phyloP scores from a whole-genome alignment of 164 flowering plant species.

The Malania oleifera region DNA sequence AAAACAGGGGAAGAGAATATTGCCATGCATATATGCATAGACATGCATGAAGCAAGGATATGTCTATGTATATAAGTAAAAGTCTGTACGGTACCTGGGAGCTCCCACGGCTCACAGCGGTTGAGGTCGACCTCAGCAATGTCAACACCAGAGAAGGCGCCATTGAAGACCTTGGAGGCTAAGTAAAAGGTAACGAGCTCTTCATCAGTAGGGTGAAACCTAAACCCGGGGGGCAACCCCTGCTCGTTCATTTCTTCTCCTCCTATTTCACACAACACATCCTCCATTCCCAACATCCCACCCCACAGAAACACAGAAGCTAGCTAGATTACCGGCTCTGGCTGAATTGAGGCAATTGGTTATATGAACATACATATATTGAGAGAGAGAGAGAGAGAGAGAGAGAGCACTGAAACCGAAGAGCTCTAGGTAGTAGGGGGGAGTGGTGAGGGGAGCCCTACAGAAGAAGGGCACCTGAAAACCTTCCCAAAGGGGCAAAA shows the following conservation, averaged over 20 bases:
- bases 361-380: too few species aligned
- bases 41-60: not conserved
- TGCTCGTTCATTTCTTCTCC: slow-evolving; percentile 40
- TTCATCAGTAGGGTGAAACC: slow-evolving; percentile 93
- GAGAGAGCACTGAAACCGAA: not conserved
- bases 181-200: slow-evolving; percentile 79
- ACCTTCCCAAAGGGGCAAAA: not conserved
- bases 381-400: not conserved
- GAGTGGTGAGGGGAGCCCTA: slow-evolving; percentile 9
- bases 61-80: not conserved
- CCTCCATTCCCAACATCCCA: slow-evolving; percentile 38
- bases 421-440: not conserved
- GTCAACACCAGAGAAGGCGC: slow-evolving; percentile 40
- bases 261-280: slow-evolving; percentile 38
- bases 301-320: too few species aligned
- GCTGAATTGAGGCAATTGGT: too few species aligned
- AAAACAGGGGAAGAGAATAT: too few species aligned
- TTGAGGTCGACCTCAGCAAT: slow-evolving; percentile 82
- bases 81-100: slow-evolving; percentile 54
- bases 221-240: slow-evolving; percentile 81
- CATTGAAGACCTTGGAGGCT: slow-evolving; percentile 70
- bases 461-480: slow-evolving; percentile 16
- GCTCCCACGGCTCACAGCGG: slow-evolving; percentile 85
- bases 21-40: too few species aligned
- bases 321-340: too few species aligned